Evolutionary conservation across 176 grass and related monocot genomes (phyloP), one percentile per base, ranked within the genome.

Genomic region (Oryza glumipatula): DNA sequence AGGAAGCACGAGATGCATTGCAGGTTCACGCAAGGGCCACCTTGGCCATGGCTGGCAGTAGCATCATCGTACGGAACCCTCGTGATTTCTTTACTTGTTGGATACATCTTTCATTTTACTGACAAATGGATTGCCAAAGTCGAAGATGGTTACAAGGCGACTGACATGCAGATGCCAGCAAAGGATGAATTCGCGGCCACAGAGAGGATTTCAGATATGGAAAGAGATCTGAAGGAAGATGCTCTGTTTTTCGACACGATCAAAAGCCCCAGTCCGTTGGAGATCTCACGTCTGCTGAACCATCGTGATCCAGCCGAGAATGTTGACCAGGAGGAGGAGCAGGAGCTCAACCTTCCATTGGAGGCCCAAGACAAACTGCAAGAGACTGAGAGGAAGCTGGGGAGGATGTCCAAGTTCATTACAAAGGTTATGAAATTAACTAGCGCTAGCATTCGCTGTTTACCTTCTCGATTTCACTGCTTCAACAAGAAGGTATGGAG

Each of bases 1-100:
- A 93, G 91, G 83, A 95, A 82, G 83, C 96, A 98, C 68, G 93
- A 95, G 91, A 98, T 98, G 96, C 96, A 95, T 72, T 95, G 96
- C 96, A 39, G 38, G 38, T 39, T 39, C 38, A 39, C 6, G 38
- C 5, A 95, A 67, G 89, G 68, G 23, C 85, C 89, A 23, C 88
- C 93, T 12, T 87, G 49, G 89, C 88, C 96, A 41, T 98, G 96
- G 96, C 54, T 90, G 39, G 93, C 93, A 61, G 86, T 94, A 60
- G 95, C 96, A 2, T 84, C 89, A n/a, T 94, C 96, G 22, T 14
- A 89, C 69, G 96, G 93, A 89, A 67, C 70, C 67, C 44, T 94
- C 79, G 85, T 95, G 65, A 95, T 98, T 87, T 83, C 36, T 72
- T 82, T 94, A 46, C 80, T 98, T 77, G 65, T 83, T 49, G 89